Evolutionary conservation across 2,329 filamentous ascomycete species (phyloP), one percentile per base, ranked within the genome.

Genomic region (Alternaria ethzedia): DNA sequence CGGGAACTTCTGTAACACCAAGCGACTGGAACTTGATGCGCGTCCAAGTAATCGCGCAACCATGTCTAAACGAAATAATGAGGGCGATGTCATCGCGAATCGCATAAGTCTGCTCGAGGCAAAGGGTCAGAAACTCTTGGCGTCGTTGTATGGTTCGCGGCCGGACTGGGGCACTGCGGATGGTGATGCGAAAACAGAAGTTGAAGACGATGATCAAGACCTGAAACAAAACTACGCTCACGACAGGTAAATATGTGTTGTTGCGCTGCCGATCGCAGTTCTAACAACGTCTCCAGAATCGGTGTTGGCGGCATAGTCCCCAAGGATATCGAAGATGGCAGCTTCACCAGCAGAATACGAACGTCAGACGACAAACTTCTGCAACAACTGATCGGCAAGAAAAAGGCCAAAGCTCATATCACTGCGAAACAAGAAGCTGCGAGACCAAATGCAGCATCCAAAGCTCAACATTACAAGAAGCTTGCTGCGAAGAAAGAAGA

Each of bases 21-120:
- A 57, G 45, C 63, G 55, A 59, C 63, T 61, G 47, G 59, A 46
- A 21, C 66, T 57, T 63, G 56, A 61, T 57, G 62, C 36, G 51
- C 46, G 11, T 57, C 30, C 3, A 28, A 10, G 32, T 43, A 62
- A 59, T 61, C 58, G 59, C 66, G 63, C 62, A 56, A 67, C 41
- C 49, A 81, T 81, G 78, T 68, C 78, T 15, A 78, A 77, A 55
- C 59, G 70, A 50, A 75, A 73, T 46, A 75, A 63, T 11, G 83
- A 86, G 61, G 84, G 84, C 45, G 86, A 88, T 66, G 79, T 88
- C 43, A 82, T 89, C 52, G 82, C 85, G 57, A 88, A 88, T 69
- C 81, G 82, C 57, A 80, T 85, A 30, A 86, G 83, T 65, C 82
- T 89, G 50, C 82, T 82, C 4, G 78, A 87, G 10, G 85, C 87